Evolutionary conservation across 176 grass and related monocot species (phyloP).

Genomic region (Hyparrhenia diplandra): DNA sequence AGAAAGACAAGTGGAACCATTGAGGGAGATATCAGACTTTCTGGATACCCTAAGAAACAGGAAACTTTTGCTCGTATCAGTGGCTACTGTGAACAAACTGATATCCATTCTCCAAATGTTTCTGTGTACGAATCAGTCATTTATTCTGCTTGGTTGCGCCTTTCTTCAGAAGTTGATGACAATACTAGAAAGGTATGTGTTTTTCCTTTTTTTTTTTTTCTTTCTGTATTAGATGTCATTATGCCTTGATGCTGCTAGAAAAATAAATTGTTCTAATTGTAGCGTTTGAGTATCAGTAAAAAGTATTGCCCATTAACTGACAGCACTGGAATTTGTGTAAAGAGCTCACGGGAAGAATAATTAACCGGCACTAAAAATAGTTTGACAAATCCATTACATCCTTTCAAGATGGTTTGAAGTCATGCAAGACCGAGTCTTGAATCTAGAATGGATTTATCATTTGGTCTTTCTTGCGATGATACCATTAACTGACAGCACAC

Average conservation of each 20-base stretch:
- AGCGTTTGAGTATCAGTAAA: neutral
- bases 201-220: neutral
- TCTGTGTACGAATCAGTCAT: conserved; percentile 71
- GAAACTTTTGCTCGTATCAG: conserved; percentile 88
- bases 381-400: neutral
- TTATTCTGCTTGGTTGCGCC: conserved; percentile 88
- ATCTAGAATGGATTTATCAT: neutral
- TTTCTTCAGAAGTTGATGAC: conserved; percentile 59
- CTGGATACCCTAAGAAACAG: conserved; percentile 80
- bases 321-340: neutral
- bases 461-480: neutral
- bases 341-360: neutral
- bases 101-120: conserved; percentile 88
- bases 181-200: conserved; percentile 49
- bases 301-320: neutral
- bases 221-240: neutral
- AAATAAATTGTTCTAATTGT: neutral
- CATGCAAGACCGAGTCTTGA: neutral
- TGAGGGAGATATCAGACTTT: conserved; percentile 77
- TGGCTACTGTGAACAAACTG: conserved; percentile 88
- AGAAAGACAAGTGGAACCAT: conserved; percentile 82
- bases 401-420: neutral
- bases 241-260: conserved; percentile 1
- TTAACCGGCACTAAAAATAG: neutral
- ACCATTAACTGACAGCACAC: neutral